A percentile compares a stretch with the other conserved stretches of the same genome.
Evolutionary conservation across 345 rosid genomes (phyloP).

Genomic region (Geranium rotundifolium): DNA sequence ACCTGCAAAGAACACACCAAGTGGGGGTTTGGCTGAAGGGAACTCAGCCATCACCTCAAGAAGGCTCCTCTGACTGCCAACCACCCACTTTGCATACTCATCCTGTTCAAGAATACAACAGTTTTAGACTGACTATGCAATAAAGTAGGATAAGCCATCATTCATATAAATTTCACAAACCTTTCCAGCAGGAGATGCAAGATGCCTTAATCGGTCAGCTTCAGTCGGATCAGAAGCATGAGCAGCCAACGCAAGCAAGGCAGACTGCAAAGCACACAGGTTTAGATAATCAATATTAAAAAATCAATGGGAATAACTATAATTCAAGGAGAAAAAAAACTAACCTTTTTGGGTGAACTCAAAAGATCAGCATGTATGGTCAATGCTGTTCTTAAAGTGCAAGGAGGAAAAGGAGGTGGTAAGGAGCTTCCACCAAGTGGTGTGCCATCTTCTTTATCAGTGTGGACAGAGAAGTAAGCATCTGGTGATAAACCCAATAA

Average conservation of each 20-base stretch:
- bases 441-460: constrained; percentile 69
- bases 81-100: constrained; percentile 83
- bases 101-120: constrained; percentile 30
- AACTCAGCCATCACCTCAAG: constrained; percentile 94
- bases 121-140: not conserved
- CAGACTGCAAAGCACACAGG: constrained; percentile 41
- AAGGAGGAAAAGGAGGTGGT: constrained; percentile 81
- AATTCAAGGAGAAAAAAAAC: not conserved
- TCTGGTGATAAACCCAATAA: constrained; percentile 61
- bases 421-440: constrained; percentile 50
- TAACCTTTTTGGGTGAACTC: constrained; percentile 77
- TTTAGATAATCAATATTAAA: constrained; percentile 4
- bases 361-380: constrained; percentile 66
- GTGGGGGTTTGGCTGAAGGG: constrained; percentile 84
- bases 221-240: constrained; percentile 81
- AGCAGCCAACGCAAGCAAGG: constrained; percentile 79
- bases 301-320: constrained; percentile 1
- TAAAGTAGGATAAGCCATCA: not conserved
- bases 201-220: constrained; percentile 44
- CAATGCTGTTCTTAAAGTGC: constrained; percentile 57
- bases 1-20: constrained; percentile 94
- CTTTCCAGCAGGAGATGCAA: constrained; percentile 65
- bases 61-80: constrained; percentile 84
- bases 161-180: constrained; percentile 16
- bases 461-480: constrained; percentile 60